Base-by-base conservation (phyloP, 2,329 filamentous ascomycete genomes). In the Aspergillus candidus region DNA sequence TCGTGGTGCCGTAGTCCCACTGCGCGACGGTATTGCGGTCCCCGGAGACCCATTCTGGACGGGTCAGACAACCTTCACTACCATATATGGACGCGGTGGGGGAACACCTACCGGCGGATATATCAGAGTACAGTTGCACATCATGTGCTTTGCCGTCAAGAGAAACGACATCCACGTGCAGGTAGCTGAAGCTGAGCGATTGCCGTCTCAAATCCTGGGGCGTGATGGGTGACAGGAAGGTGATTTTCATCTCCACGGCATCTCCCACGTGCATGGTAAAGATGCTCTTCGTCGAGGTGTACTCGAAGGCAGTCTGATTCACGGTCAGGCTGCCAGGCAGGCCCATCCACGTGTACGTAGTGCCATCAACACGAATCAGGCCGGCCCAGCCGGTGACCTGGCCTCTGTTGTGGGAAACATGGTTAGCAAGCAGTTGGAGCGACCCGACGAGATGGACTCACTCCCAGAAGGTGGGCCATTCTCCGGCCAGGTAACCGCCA, bases 71-170 rank as follows among this genome's bases (percentile, higher is more conserved):
- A 18, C 41, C 12, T 13, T 14, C 1, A 7, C n/a, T 13, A 32
- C 6, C 10, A 31, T 8, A 22, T 31, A 3, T 13, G 18, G 12
- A 6, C n/a, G 17, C 4, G 8, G 6, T 10, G 17, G 10, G 17
- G 6, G 22, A 17, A 22, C 32, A 61, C 75, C 60, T 60, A 83
- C 80, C 81, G 43, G 79, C 82, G 41, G 83, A 82, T 32, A 88
- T 80, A 57, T 89, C 86, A 17, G 82, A 74, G 58, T 90, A 89
- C 4, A 89, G 57, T 56, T 87, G 78, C 2, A 88, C 81, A 35
- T 77, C 67, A 60, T 89, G 85, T 1, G 70, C 53, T 3, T 59
- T 59, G 10, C 80, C 82, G 61, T 89, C 84, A 2, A 78, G 56
- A 1, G 84, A 84, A 31, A 64, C 64, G 6, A 85, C 79, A 8